Percentiles rank a stretch among this genome's conserved stretches.
These are phyloP conservation scores for Pestalotiopsis sp. DNA, from an alignment of 2,329 filamentous ascomycete species.

Conservation along the genomic window DNA sequence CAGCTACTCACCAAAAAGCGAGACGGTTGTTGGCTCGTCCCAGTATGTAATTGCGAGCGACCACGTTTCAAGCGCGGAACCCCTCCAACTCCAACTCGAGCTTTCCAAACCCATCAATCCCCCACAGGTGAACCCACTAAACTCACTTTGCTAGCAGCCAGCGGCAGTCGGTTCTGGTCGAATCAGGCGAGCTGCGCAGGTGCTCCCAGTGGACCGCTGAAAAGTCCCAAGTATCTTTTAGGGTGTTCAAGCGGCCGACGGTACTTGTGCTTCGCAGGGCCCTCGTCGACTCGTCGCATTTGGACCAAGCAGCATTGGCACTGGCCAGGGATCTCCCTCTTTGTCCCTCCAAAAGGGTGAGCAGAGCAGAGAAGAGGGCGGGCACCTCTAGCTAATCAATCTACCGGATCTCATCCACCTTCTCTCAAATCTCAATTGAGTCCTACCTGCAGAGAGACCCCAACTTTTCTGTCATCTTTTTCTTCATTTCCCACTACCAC, in stretches of 20 bases:
- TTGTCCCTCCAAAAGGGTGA: background rate
- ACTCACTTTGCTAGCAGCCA: background rate
- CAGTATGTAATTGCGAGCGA: background rate
- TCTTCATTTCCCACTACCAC: background rate
- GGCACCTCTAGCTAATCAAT: background rate
- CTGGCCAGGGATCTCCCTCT: conserved; percentile 40
- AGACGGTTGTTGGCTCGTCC: background rate
- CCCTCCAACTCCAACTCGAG: background rate
- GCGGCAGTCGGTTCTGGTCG: background rate
- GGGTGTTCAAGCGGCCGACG: background rate
- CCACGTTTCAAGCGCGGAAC: background rate
- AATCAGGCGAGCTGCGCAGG: conserved; percentile 13
- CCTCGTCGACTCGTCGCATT: background rate
- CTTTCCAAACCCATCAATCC: background rate
- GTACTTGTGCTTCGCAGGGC: background rate
- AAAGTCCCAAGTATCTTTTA: background rate
- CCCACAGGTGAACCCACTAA: background rate
- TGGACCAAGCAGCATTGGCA: conserved; percentile 15
- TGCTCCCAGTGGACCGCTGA: background rate
- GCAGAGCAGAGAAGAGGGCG: background rate
- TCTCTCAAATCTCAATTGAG: background rate
- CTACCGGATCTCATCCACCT: background rate
- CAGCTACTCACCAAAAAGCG: background rate
- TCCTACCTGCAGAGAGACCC: conserved; percentile 4
- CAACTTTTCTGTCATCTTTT: background rate